A percentile compares a stretch with the other conserved stretches of the same genome.
Evolutionary conservation across 192 early-diverging fungal genomes (phyloP).

Genomic region (Podochytrium sp.): DNA sequence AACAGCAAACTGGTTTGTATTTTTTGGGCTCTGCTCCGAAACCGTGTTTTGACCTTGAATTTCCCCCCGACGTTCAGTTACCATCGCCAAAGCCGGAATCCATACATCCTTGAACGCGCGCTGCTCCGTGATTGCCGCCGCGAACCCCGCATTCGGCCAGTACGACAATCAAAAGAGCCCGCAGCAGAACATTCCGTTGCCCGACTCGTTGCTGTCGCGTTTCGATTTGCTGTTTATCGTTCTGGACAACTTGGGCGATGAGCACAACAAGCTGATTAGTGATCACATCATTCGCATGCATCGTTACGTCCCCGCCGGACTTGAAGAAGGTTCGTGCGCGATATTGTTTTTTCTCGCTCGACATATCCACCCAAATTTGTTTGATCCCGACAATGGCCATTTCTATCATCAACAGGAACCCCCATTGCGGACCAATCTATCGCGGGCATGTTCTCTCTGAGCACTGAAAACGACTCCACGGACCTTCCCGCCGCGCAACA

Average conservation of each 20-base stretch:
- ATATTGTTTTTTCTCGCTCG: background rate
- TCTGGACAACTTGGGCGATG: conserved; percentile 87
- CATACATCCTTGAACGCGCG: conserved; percentile 97
- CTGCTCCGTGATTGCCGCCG: conserved; percentile 95
- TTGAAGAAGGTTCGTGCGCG: conserved; percentile 72
- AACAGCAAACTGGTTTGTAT: conserved; percentile 88
- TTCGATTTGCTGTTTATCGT: conserved; percentile 98
- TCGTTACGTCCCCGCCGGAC: conserved; percentile 82
- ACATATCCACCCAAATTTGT: no score
- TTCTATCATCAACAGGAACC: conserved; percentile 26
- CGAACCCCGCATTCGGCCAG: conserved; percentile 81
- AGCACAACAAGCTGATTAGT: conserved; percentile 81
- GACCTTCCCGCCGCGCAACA: conserved; percentile 36
- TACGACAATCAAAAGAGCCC: conserved; percentile 89
- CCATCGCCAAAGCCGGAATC: conserved; percentile 92
- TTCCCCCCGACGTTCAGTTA: conserved; percentile 7
- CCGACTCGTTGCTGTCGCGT: conserved; percentile 93
- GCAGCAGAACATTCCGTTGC: conserved; percentile 92
- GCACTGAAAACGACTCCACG: conserved; percentile 19
- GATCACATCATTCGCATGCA: conserved; percentile 95
- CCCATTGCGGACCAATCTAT: conserved; percentile 53
- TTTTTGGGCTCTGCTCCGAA: no score
- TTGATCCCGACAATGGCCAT: background rate
- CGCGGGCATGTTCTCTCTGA: conserved; percentile 38
- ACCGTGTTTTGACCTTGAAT: background rate